phyloP scores from a whole-genome alignment of 2,329 filamentous ascomycete species.

The Pestalotiopsis fici region DNA sequence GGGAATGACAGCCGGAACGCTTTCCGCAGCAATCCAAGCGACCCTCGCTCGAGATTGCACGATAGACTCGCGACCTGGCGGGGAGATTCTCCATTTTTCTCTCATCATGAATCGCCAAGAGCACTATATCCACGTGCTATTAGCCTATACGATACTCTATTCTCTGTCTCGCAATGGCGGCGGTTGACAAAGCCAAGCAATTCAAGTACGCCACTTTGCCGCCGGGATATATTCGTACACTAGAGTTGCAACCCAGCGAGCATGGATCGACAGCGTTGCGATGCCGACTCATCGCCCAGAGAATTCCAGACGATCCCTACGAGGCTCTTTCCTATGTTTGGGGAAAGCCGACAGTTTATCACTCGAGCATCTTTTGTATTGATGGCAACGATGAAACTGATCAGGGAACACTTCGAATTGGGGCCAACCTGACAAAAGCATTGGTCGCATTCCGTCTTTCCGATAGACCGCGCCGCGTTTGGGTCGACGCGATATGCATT shows the following conservation, averaged over 20 bases:
- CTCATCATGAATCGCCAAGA: background rate
- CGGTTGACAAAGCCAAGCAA: background rate
- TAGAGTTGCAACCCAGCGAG: background rate
- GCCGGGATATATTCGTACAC: background rate
- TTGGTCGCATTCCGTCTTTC: background rate
- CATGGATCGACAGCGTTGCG: background rate
- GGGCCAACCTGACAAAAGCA: slow-evolving; percentile 2
- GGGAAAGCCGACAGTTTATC: slow-evolving; percentile 1
- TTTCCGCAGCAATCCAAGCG: background rate
- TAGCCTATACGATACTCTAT: background rate
- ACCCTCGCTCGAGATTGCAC: background rate
- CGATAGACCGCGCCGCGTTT: background rate
- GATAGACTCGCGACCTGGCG: background rate
- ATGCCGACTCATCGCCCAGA: background rate
- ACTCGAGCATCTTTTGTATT: background rate
- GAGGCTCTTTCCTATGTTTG: slow-evolving; percentile 8
- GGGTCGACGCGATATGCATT: slow-evolving; percentile 5
- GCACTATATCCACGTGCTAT: background rate
- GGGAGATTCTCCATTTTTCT: background rate
- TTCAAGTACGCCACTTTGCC: background rate
- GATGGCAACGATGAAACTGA: background rate
- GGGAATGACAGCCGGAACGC: background rate
- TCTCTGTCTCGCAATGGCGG: background rate
- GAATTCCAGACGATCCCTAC: background rate
- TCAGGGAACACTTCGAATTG: background rate